These are phyloP conservation scores for Allomyces macrogynus DNA, from an alignment of 192 early-diverging fungal genomes.

Conservation along the genomic window DNA sequence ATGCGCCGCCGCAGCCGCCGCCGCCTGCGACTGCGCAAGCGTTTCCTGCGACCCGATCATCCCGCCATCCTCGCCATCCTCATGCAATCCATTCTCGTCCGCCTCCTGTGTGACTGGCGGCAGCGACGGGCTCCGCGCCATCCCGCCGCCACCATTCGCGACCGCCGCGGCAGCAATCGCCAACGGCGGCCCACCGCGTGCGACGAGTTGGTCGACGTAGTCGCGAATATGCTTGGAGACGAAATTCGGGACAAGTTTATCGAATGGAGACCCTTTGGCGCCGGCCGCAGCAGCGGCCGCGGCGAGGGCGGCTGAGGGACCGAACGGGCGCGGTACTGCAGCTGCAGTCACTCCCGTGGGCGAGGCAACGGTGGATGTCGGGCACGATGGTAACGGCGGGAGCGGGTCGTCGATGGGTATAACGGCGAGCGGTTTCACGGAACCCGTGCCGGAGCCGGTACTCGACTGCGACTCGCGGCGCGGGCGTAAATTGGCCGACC, in stretches of 20 bases:
- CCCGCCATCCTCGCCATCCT: slow-evolving; percentile 3
- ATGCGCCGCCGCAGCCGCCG: background rate
- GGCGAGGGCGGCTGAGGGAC: too few species aligned
- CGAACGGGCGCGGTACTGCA: too few species aligned
- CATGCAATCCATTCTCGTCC: background rate
- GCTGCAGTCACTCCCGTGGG: too few species aligned
- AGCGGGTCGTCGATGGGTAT: too few species aligned
- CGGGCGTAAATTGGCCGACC: too few species aligned
- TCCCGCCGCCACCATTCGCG: background rate
- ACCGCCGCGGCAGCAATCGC: background rate
- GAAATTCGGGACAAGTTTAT: slow-evolving; percentile 19
- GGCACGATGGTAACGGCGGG: too few species aligned
- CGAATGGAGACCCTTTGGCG: slow-evolving; percentile 3
- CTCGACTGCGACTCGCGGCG: too few species aligned
- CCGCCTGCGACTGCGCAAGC: background rate
- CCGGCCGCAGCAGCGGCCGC: too few species aligned
- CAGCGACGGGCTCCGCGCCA: background rate
- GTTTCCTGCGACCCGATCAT: background rate
- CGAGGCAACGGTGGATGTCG: too few species aligned
- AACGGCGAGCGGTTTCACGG: too few species aligned
- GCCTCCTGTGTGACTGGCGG: background rate
- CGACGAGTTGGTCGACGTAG: slow-evolving; percentile 8
- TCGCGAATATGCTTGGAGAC: slow-evolving; percentile 21
- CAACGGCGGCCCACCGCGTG: background rate
- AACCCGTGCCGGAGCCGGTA: too few species aligned